Evolutionary conservation across 2,329 filamentous ascomycete species (phyloP).

Genomic region (Trichoderma breve): DNA sequence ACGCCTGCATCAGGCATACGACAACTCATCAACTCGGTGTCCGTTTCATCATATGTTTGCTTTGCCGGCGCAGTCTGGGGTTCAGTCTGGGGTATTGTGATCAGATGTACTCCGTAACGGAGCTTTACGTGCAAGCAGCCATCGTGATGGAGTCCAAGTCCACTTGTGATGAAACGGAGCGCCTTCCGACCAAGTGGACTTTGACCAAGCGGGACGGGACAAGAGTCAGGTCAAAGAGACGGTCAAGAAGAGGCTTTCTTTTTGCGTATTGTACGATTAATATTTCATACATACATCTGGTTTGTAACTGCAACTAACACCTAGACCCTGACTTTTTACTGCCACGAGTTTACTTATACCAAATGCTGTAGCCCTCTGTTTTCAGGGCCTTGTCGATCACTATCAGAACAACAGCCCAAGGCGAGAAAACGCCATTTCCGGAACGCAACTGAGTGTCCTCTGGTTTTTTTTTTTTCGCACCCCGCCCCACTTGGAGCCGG

Average conservation of each 20-base stretch:
- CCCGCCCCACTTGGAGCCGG: background rate
- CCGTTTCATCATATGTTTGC: background rate
- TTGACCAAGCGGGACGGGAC: background rate
- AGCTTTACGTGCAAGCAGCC: background rate
- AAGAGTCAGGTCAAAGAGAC: background rate
- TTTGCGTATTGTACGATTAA: background rate
- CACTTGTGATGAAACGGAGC: background rate
- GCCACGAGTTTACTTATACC: background rate
- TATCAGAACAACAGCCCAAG: background rate
- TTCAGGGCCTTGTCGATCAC: background rate
- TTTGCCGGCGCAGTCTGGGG: conserved; percentile 12
- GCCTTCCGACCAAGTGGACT: background rate
- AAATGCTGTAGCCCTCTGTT: background rate
- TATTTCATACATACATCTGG: background rate
- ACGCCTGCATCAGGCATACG: background rate
- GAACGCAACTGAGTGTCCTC: background rate
- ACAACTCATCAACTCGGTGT: conserved; percentile 4
- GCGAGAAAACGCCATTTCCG: background rate
- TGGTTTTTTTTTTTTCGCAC: background rate
- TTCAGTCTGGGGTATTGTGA: conserved; percentile 12
- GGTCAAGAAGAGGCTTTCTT: background rate
- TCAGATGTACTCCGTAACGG: background rate
- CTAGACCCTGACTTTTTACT: background rate
- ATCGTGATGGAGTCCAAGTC: conserved; percentile 4
- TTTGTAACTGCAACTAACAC: background rate